A percentile compares a stretch with the other conserved stretches of the same genome.
Conservation (phyloP, 2,329 filamentous ascomycete species). For the Colletotrichum agaves region DNA sequence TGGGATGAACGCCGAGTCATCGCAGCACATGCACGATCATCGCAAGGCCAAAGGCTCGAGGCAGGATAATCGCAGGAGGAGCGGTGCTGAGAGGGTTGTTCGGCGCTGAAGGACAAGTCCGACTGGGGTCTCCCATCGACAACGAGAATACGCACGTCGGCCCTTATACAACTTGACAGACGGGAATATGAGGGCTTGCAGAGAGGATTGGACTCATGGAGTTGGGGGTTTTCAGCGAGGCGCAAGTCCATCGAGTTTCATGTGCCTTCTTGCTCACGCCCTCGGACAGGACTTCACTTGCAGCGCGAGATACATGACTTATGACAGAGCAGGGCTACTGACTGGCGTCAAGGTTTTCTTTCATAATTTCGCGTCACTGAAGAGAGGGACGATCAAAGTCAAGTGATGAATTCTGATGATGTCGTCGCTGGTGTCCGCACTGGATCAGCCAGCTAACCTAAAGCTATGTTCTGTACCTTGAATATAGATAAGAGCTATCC, state of each 20-base stretch:
- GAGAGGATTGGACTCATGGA: not conserved
- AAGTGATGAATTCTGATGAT: slow-evolving; percentile 1
- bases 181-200: not conserved
- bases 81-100: slow-evolving; percentile 37
- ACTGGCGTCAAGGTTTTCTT: not conserved
- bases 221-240: not conserved
- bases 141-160: not conserved
- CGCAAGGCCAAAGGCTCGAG: slow-evolving; percentile 30
- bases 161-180: not conserved
- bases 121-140: not conserved
- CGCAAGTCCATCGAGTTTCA: not conserved
- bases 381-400: not conserved
- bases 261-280: no score
- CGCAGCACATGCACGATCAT: slow-evolving; percentile 30
- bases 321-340: not conserved
- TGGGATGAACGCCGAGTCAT: slow-evolving; percentile 54
- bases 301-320: no score
- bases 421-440: slow-evolving; percentile 25
- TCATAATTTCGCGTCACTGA: not conserved
- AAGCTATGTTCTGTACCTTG: slow-evolving; percentile 26
- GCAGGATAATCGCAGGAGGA: slow-evolving; percentile 26
- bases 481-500: slow-evolving; percentile 24
- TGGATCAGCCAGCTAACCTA: slow-evolving; percentile 39
- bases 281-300: no score
- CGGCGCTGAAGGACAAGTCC: slow-evolving; percentile 9